A percentile compares a stretch with the other conserved stretches of the same genome.
Evolutionary conservation across 2,329 filamentous ascomycete genomes (phyloP).

Genomic region (Exophiala viscosa): DNA sequence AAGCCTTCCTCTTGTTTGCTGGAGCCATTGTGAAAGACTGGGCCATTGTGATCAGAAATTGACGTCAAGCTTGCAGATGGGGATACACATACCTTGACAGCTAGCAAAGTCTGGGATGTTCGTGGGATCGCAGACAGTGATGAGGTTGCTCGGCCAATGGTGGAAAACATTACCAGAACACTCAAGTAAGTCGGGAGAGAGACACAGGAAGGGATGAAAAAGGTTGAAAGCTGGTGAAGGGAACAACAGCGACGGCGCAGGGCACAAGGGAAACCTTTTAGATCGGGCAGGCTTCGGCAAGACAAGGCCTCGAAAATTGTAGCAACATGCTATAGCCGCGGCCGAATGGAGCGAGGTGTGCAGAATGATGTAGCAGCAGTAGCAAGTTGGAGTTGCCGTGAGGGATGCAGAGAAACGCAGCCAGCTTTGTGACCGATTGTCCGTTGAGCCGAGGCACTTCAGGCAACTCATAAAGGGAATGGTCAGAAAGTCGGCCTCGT

Average conservation of each 20-base stretch:
- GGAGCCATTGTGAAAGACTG: constrained; percentile 30
- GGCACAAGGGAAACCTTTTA: constrained; percentile 14
- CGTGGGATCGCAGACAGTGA: constrained; percentile 21
- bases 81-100: constrained; percentile 15
- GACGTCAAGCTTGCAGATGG: constrained; percentile 9
- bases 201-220: constrained; percentile 4
- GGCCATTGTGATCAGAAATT: constrained; percentile 8
- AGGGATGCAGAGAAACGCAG: not conserved
- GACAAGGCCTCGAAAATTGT: not conserved
- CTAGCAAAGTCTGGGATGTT: constrained; percentile 11
- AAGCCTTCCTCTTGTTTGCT: constrained; percentile 37
- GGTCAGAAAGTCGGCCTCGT: no score
- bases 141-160: constrained; percentile 21
- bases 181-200: not conserved
- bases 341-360: not conserved
- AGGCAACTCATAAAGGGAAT: not conserved
- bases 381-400: not conserved
- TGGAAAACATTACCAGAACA: constrained; percentile 26
- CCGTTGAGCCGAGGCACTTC: constrained; percentile 16
- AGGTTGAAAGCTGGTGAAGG: constrained; percentile 5
- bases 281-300: constrained; percentile 17
- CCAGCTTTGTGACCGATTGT: not conserved
- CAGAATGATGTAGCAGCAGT: not conserved
- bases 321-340: constrained; percentile 9
- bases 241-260: constrained; percentile 7